Percentiles rank a stretch among this genome's conserved stretches.
Evolutionary conservation across 768 basidiomycete species (phyloP).

Genomic region (Fistulinella prunicolor): DNA sequence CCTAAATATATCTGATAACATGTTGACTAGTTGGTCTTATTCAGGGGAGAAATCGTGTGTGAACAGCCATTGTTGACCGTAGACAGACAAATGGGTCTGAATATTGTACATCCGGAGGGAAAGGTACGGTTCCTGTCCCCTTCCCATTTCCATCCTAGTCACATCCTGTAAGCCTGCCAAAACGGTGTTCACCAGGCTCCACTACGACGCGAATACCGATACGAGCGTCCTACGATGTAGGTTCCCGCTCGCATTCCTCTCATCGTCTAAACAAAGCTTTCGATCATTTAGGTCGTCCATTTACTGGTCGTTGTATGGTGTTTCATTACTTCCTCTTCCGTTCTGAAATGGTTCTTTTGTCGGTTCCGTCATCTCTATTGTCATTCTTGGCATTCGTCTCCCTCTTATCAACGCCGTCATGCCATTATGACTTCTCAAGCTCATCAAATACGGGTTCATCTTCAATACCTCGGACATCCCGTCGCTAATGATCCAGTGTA

Average conservation of each 20-base stretch:
- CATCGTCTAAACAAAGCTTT: slow-evolving; percentile 2
- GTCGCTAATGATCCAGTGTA: slow-evolving; percentile 97
- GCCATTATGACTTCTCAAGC: slow-evolving; percentile 44
- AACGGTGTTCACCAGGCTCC: slow-evolving; percentile 82
- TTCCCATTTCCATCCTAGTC: not conserved
- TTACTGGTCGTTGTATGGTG: slow-evolving; percentile 86
- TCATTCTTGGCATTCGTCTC: not conserved
- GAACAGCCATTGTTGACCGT: slow-evolving; percentile 87
- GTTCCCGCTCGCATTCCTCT: not conserved
- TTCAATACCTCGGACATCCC: slow-evolving; percentile 90
- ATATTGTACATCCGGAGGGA: slow-evolving; percentile 93
- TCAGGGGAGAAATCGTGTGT: slow-evolving; percentile 75
- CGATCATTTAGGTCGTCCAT: slow-evolving; percentile 60
- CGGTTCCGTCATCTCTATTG: not conserved
- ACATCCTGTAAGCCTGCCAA: slow-evolving; percentile 61
- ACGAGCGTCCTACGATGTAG: slow-evolving; percentile 86
- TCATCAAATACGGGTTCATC: slow-evolving; percentile 95
- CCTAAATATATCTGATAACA: not conserved
- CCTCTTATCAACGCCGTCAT: slow-evolving; percentile 5
- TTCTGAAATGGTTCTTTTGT: not conserved
- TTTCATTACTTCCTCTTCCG: not conserved
- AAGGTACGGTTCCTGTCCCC: slow-evolving; percentile 51
- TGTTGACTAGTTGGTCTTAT: not conserved
- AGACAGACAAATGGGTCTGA: slow-evolving; percentile 95
- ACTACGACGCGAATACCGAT: slow-evolving; percentile 75